These are phyloP conservation scores for Francoa sonchifolia DNA, from an alignment of 441 rosid genomes.

Conservation along the genomic window DNA sequence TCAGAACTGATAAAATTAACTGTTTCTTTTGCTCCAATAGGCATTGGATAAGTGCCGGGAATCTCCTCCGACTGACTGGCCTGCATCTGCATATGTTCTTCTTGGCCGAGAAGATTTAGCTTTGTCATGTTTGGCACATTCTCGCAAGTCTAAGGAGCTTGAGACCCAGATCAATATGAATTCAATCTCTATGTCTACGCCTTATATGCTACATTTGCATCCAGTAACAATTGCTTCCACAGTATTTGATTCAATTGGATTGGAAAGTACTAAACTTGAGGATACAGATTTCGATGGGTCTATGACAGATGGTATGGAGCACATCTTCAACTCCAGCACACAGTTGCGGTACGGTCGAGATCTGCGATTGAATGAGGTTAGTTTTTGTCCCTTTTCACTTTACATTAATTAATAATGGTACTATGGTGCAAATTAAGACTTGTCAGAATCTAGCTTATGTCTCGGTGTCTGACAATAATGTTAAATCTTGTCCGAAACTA, in stretches of 20 bases:
- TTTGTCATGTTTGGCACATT: slow-evolving; percentile 39
- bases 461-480: neutral
- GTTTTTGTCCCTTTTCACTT: slow-evolving; percentile 8
- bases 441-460: slow-evolving; percentile 3
- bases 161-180: slow-evolving; percentile 47
- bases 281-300: slow-evolving; percentile 74
- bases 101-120: slow-evolving; percentile 96
- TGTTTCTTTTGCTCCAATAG: slow-evolving; percentile 27
- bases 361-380: slow-evolving; percentile 91
- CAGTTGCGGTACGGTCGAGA: slow-evolving; percentile 91
- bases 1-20: slow-evolving; percentile 1
- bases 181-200: slow-evolving; percentile 74
- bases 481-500: too few species aligned
- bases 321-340: slow-evolving; percentile 79
- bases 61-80: slow-evolving; percentile 94
- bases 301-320: slow-evolving; percentile 95
- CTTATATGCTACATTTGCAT: slow-evolving; percentile 95
- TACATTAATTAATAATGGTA: slow-evolving; percentile 4
- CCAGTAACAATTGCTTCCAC: slow-evolving; percentile 85
- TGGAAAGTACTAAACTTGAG: slow-evolving; percentile 62
- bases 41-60: slow-evolving; percentile 90
- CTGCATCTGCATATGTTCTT: slow-evolving; percentile 86
- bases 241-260: slow-evolving; percentile 52
- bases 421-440: slow-evolving; percentile 7
- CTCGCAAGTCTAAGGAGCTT: slow-evolving; percentile 45